phyloP scores from a whole-genome alignment of 2,329 filamentous ascomycete species.

The Dactylellina leptospora region DNA sequence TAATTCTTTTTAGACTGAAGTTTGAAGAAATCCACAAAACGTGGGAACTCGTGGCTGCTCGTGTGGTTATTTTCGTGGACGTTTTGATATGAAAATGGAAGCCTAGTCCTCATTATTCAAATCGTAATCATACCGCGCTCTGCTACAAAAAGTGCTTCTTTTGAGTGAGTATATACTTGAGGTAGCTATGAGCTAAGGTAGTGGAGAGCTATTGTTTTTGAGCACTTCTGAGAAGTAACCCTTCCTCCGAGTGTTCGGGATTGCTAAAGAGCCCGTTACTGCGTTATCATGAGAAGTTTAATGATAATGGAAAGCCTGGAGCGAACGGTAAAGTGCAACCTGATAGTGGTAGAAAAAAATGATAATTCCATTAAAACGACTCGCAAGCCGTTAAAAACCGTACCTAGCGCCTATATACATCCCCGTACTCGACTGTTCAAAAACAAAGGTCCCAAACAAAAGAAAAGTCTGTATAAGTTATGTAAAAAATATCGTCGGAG shows the following conservation, averaged over 20 bases:
- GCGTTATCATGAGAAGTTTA: conserved; percentile 23
- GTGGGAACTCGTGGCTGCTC: no score
- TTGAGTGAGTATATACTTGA: no score
- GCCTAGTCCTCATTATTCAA: no score
- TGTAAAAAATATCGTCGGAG: conserved; percentile 10
- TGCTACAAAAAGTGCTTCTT: no score
- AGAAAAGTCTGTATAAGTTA: conserved; percentile 9
- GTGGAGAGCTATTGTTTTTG: conserved; percentile 4
- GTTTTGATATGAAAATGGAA: no score
- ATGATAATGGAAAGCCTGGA: background rate
- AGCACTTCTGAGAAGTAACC: conserved; percentile 19
- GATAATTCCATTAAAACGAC: conserved; percentile 39
- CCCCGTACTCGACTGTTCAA: conserved; percentile 34
- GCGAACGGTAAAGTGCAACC: background rate
- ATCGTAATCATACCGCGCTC: no score
- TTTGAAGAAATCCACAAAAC: no score
- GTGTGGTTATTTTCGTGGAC: no score
- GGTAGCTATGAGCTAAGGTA: no score
- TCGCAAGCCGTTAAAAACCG: conserved; percentile 33
- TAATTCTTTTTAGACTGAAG: conserved; percentile 2
- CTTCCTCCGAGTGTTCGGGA: background rate
- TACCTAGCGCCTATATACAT: conserved; percentile 54
- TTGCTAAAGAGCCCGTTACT: conserved; percentile 17
- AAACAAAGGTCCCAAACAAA: conserved; percentile 21
- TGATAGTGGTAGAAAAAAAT: background rate